phyloP scores from a whole-genome alignment of 2,329 filamentous ascomycete species.

The Diaporthe helianthi region DNA sequence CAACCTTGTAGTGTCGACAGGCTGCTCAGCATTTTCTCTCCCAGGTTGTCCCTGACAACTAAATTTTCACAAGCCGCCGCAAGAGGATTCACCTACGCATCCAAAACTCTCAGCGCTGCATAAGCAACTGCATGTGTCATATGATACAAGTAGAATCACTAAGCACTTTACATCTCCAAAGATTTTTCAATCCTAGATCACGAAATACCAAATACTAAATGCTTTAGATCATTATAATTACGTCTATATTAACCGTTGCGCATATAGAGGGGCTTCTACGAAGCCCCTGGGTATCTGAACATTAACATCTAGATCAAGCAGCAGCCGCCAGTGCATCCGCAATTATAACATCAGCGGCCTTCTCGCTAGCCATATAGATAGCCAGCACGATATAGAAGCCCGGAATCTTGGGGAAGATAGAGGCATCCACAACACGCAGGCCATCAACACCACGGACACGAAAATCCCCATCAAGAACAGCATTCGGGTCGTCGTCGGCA shows the following conservation, averaged over 20 bases:
- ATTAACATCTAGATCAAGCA: background rate
- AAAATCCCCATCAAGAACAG: constrained; percentile 2
- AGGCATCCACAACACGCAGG: constrained; percentile 20
- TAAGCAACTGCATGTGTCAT: too few species aligned
- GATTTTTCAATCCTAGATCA: accelerated
- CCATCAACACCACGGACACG: constrained; percentile 12
- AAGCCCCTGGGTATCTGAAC: background rate
- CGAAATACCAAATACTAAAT: background rate
- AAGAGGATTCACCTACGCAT: too few species aligned
- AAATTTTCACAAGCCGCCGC: too few species aligned
- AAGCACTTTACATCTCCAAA: too few species aligned
- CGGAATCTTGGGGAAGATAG: constrained; percentile 21
- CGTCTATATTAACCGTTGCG: background rate
- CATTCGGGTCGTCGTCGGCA: background rate
- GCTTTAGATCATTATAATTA: background rate
- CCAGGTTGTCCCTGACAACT: too few species aligned
- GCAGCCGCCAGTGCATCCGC: constrained; percentile 4
- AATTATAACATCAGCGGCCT: constrained; percentile 23
- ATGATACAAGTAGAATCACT: too few species aligned
- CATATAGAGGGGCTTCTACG: background rate
- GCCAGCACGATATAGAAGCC: constrained; percentile 20
- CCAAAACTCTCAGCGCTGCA: too few species aligned
- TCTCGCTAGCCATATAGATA: constrained; percentile 22
- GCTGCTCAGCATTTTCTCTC: too few species aligned
- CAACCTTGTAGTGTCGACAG: too few species aligned